Evolutionary conservation across 176 grass and related monocot species (phyloP).

Genomic region (Bonia amplexicaulis): DNA sequence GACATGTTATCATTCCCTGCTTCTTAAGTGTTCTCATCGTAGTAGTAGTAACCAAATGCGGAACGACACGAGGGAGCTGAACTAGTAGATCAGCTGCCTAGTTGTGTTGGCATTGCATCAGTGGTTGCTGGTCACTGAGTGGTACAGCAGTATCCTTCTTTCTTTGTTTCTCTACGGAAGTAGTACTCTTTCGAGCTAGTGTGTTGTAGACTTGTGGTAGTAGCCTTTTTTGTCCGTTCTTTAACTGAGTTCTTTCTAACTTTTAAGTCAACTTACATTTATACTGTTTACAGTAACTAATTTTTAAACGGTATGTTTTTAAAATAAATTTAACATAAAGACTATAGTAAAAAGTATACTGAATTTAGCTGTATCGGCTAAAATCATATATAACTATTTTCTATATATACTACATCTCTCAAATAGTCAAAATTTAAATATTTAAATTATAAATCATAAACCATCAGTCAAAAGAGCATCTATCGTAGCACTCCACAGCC

Average conservation of each 20-base stretch:
- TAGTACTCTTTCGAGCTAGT: neutral
- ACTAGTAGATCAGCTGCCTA: neutral
- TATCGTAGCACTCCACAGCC: neutral
- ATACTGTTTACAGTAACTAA: no score
- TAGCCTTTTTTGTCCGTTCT: constrained; percentile 4
- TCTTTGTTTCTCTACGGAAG: neutral
- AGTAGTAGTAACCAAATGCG: neutral
- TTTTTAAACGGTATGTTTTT: no score
- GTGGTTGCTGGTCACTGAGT: neutral
- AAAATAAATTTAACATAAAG: no score
- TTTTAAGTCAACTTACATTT: no score
- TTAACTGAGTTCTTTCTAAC: neutral
- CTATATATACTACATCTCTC: no score
- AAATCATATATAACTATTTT: no score
- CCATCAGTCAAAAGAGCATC: no score
- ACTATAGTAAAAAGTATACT: no score
- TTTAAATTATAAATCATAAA: no score
- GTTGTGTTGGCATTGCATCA: neutral
- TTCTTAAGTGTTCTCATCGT: neutral
- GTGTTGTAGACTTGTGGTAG: no score
- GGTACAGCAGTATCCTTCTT: neutral
- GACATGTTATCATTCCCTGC: neutral
- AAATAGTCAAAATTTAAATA: no score
- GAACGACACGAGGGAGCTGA: neutral
- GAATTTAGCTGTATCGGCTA: no score